Base-by-base conservation (phyloP, 2,329 filamentous ascomycete species). In the Aspergillus tanneri region DNA sequence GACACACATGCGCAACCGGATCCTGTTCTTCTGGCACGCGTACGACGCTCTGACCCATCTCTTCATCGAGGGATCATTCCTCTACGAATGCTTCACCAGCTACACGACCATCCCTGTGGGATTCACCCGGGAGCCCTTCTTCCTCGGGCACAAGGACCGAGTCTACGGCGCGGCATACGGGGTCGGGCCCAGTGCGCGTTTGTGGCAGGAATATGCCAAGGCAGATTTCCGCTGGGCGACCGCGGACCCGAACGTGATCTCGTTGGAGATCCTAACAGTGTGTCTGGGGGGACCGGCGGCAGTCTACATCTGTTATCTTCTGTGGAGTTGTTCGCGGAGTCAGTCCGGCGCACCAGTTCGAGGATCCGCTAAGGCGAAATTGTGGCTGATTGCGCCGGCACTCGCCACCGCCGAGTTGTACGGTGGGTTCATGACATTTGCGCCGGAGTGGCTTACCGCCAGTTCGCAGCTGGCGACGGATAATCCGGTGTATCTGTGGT, bases 21-120 rank as follows among this genome's bases (percentile, higher is more conserved):
- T 88, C 65, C 84, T 96, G 56, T 96, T 96, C 78, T 81, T 95
- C 72, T 96, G 92, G 92, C 91, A 96, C 74, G 80, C 88, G 28
- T 95, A 95, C 73, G 91, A 96, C 69, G 89, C 89, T 24, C 80
- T 96, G 35, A 92, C 91, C 63, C 93, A 99, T 75, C 83, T 95
- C 71, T 77, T 90, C 67, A 87, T 97, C 67, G 92, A 97, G 74
- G 91, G 90, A 45, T 86, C 84, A 62, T 97, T 90, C 71, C 83
- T 96, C 19, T 96, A 90, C 78, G 89, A 95, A 73, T 95, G 89
- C 76, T 95, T 97, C 79, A 92, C 90, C 78, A 79, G 79, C 57
- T 83, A 76, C 61, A 70, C 71, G 39, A 61, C 68, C 16, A 66
- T 80, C 30, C 69, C 75, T 6, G 68, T 69, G 30, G 61, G 60